Evolutionary conservation across 202 grass and related monocot genomes (phyloP).

Genomic region (Hordeum pubiflorum): DNA sequence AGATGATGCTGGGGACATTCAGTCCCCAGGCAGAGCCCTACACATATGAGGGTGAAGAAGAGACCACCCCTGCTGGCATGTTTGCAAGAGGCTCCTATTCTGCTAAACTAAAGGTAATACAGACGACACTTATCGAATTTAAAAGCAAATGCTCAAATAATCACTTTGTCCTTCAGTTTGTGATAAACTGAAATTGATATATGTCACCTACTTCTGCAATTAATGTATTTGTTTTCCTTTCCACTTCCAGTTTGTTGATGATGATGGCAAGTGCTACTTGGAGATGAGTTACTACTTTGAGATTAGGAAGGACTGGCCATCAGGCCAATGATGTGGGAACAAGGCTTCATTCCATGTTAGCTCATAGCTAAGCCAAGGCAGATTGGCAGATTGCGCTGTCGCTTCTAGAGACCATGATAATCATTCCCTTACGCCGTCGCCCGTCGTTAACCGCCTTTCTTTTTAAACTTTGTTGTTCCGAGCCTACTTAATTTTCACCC

Average conservation of each 20-base stretch:
- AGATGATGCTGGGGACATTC: conserved; percentile 86
- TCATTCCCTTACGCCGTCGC: not conserved
- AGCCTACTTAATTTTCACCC: not conserved
- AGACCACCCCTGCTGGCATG: conserved; percentile 70
- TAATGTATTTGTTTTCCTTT: no score
- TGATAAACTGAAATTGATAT: not conserved
- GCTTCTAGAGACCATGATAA: conserved; percentile 29
- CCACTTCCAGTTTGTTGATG: conserved; percentile 58
- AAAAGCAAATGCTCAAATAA: not conserved
- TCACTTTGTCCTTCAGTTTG: not conserved
- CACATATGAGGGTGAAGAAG: conserved; percentile 71
- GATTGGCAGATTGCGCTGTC: conserved; percentile 18
- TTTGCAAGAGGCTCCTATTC: conserved; percentile 80
- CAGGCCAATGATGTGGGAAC: conserved; percentile 34
- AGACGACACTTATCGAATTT: not conserved
- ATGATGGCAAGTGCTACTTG: conserved; percentile 84
- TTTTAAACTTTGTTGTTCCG: not conserved
- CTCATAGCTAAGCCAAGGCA: conserved; percentile 40
- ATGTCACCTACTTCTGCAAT: no score
- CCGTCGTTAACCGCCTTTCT: conserved; percentile 9
- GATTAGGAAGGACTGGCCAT: conserved; percentile 86
- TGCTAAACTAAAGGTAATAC: conserved; percentile 62
- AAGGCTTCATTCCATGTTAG: conserved; percentile 26
- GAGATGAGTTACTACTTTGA: conserved; percentile 91
- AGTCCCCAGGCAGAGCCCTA: conserved; percentile 82